Evolutionary conservation across 164 flowering plant species (phyloP), one percentile per base, ranked within the genome.

Genomic region (Berberis vulgaris): DNA sequence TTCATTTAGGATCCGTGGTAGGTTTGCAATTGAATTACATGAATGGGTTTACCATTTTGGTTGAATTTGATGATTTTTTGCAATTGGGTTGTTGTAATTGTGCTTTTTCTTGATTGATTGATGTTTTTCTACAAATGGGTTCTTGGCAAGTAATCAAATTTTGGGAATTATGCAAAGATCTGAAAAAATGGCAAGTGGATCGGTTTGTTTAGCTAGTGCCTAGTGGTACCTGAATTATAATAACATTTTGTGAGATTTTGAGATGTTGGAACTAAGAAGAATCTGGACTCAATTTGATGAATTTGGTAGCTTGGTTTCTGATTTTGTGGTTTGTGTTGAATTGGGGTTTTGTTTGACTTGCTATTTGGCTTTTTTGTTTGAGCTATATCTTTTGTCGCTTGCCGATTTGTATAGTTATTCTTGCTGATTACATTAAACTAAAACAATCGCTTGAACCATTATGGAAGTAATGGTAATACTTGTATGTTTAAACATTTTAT

Each of bases 41-140:
- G 10, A 47, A 47, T 47, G 50, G 10, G 50, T 47, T 47, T 11
- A 1, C 26, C 26, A 26, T 26, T 26, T 26, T 26, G 26, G 26
- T 26, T 26, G 26, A 26, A 26, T 1, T 46, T 46, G 49, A 46
- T 46, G 26, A 26, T 46, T 8, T 58, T 41, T 59, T 0, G 59
- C 52, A 13, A 59, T 26, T 59, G 64, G 64, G 59, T 39, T 61
- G 2, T 61, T 45, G 10, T 44, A 12, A 26, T 60, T 42, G 6
- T 10, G 46, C 7, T 47, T 7, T 6, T 6, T 26, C 10, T 47
- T 47, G 50, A 47, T 47, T 4, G 10, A 47, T 6, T 6, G 26
- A 40, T 41, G 8, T 43, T 49, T 7, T 58, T 50, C 5, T 41
- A 2, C 10, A 8, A 2, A 47, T 49, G 41, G 42, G 57, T 7